Evolutionary conservation across 1,284 basidiomycete species (phyloP), one percentile per base, ranked within the genome.

Genomic region (Singerocomus inundabilis): DNA sequence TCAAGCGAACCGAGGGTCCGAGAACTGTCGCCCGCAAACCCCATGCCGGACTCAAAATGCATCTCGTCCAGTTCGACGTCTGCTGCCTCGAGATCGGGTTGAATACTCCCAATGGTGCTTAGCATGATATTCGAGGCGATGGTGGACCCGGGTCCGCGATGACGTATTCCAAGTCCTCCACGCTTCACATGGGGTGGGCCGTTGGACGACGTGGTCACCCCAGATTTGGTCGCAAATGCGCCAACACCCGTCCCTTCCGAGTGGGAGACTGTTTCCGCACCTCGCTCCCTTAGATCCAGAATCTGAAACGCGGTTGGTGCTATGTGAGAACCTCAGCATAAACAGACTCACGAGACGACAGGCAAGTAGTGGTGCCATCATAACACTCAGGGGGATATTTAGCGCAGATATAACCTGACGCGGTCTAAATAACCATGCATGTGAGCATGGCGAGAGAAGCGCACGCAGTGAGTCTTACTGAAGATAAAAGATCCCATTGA

Each of bases 341-440:
- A 41, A 18, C 13, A 18, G 8, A 24, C 78, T 53, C 57, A 85
- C 84, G 34, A 89, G 75, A 51, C 87, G 81, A 63, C 87, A 88
- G 4, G 87, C 86, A 25, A 90, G 77, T 25, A 90, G 69, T 21
- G 88, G 87, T n/a, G 80, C 82, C 59, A 90, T 76, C 85, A 89
- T 88, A n/a, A 90, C 83, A 58, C 86, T 88, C 54, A 90, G 72
- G n/a, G 87, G 87, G 55, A 90, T 89, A 59, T 87, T 87, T 57
- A 90, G 83, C n/a, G 87, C 88, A 15, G 87, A 88, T 57, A 90
- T 88, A 25, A 80, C 82, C 67, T 86, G 84, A 48, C 83, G 84
- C 45, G 85, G 87, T 71, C 86, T 89, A 51, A 49, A 37, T 48
- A 46, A 36, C 48, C 31, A 34, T 35, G 47, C 52, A 35, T 35